Evolutionary conservation across 2,329 filamentous ascomycete species (phyloP), one percentile per base, ranked within the genome.

Genomic region (Pezicula rhizophila): DNA sequence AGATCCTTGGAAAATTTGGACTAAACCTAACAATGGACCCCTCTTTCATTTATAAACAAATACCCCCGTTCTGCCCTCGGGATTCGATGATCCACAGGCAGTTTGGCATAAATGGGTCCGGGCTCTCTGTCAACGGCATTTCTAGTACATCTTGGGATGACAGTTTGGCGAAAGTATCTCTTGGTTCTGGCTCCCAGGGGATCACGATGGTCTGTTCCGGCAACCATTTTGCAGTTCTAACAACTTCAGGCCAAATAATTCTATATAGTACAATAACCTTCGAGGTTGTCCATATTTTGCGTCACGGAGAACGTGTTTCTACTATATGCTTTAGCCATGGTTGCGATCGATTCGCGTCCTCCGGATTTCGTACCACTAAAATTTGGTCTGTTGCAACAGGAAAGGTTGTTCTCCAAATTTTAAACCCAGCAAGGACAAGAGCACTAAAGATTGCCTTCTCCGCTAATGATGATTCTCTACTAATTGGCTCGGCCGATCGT

Each of bases 51-150:
- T 66, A 69, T 50, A 64, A 65, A 39, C 51, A 60, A 2, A 64
- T 72, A 8, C 66, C 68, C 1, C 65, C 68, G 2, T 65, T 73
- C 37, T 72, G 69, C 50, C 69, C 70, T 0, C 33, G 46, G 7
- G 54, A 57, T 17, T 70, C 70, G 7, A 53, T 60, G 2, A 64
- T 70, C 3, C 62, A 64, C 46, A 55, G 61, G 42, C 56, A 61
- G 8, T 70, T 70, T 49, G 57, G 59, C 1, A 47, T 57, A 7
- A 28, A 47, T 11, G 18, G 8, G 2, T 15, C 26, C 11, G 37
- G 8, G 17, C 28, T 56, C 3, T 20, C 17, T 20, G 34, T 56
- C 8, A 43, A 31, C 2, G 51, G 51, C 3, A 10, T 52, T 20
- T 48, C 53, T 3, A 44, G 14, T 11, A 37, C 18, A 3, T 8